Evolutionary conservation across 139 green algal species (phyloP), one percentile per base, ranked within the genome.

Genomic region (Zygnema cylindricum): DNA sequence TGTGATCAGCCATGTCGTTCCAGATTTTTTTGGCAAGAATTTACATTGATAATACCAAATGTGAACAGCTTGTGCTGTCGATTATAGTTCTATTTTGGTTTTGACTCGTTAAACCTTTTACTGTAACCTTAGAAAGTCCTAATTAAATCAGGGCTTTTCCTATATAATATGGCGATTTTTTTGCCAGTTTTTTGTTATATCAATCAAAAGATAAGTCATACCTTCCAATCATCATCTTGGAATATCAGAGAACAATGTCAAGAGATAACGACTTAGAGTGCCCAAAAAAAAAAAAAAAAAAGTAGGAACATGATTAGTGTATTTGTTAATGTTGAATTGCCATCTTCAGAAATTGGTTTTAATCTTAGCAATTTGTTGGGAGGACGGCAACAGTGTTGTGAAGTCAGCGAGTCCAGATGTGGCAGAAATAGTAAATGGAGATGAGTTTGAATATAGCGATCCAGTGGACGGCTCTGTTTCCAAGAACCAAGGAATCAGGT

Each of bases 361-460:
- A n/a, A n/a, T 30, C 30, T 73, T 73, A n/a, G 25, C n/a, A 25
- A 25, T 82, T 82, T 82, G 54, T n/a, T n/a, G 93, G 91, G 49
- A 41, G 39, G n/a, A n/a, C n/a, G n/a, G n/a, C n/a, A n/a, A n/a
- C n/a, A n/a, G n/a, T n/a, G n/a, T n/a, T 71, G n/a, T 89, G 33
- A 76, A 35, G 41, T 54, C 69, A 36, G 43, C 69, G 0, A 82
- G 33, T 42, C 23, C n/a, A n/a, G 82, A 30, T 23, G 82, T 43
- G 2, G 63, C 57, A 2, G 35, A 89, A n/a, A 63, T 89, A 33
- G 41, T 40, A 76, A 79, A 25, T 36, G 85, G 40, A 1, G 89
- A 93, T 69, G 77, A 92, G 85, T 93, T 93, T 40, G 69, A 85
- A 38, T 93, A 93, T 71, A 94, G 41, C 32, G 91, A 93, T 82